Evolutionary conservation across 2,329 filamentous ascomycete species (phyloP).

Genomic region (Monilinia polystroma): DNA sequence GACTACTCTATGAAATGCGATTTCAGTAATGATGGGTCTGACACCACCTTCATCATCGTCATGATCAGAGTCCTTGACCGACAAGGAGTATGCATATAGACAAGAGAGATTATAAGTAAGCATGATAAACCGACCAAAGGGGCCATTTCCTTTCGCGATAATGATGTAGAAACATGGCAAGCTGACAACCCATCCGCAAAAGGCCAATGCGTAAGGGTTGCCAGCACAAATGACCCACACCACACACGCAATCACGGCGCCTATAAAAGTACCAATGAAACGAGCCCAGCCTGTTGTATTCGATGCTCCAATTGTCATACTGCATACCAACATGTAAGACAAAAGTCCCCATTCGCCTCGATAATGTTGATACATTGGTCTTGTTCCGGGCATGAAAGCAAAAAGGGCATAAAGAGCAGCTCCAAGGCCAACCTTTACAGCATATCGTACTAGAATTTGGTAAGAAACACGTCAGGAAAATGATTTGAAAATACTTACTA

Average conservation of each 20-base stretch:
- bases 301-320: slow-evolving; percentile 93
- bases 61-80: slow-evolving; percentile 73
- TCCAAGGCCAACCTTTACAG: slow-evolving; percentile 89
- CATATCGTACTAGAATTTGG: slow-evolving; percentile 58
- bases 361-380: slow-evolving; percentile 82
- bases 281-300: slow-evolving; percentile 89
- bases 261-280: slow-evolving; percentile 82
- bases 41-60: slow-evolving; percentile 86
- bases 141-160: slow-evolving; percentile 76
- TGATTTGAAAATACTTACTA: slow-evolving; percentile 45
- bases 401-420: slow-evolving; percentile 87
- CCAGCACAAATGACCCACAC: slow-evolving; percentile 76
- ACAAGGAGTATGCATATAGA: slow-evolving; percentile 89
- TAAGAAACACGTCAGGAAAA: slow-evolving; percentile 29
- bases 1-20: slow-evolving; percentile 82
- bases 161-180: slow-evolving; percentile 89
- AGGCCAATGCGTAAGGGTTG: slow-evolving; percentile 71
- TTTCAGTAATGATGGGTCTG: slow-evolving; percentile 81
- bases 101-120: slow-evolving; percentile 95
- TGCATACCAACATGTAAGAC: slow-evolving; percentile 97
- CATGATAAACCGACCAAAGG: slow-evolving; percentile 89
- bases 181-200: slow-evolving; percentile 79
- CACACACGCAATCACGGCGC: slow-evolving; percentile 70
- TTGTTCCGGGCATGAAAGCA: slow-evolving; percentile 76
- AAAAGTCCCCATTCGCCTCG: slow-evolving; percentile 94